These are phyloP conservation scores for Tylopilus rubrobrunneus DNA, from an alignment of 768 basidiomycete genomes.

Conservation along the genomic window DNA sequence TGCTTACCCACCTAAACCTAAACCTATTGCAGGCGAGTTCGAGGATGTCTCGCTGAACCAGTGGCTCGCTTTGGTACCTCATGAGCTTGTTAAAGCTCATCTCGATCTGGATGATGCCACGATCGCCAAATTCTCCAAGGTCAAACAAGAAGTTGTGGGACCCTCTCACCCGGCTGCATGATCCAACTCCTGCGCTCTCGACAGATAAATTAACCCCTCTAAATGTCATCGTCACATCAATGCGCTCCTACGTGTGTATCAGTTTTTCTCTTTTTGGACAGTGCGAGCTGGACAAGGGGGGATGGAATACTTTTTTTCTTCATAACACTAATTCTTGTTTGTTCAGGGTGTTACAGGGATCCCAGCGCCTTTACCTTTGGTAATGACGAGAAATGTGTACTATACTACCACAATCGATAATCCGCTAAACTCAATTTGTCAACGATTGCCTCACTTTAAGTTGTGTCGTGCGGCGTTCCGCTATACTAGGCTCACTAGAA, in stretches of 20 bases:
- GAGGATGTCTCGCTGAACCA: conserved; percentile 57
- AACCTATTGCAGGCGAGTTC: conserved; percentile 34
- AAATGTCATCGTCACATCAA: neutral
- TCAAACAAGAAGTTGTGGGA: conserved; percentile 49
- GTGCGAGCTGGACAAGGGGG: neutral
- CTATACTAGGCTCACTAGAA: no score
- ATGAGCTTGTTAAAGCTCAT: conserved; percentile 56
- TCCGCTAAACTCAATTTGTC: no score
- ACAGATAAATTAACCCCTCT: neutral
- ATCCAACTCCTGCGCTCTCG: neutral
- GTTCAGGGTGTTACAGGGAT: neutral
- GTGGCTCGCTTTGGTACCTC: conserved; percentile 62
- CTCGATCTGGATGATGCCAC: conserved; percentile 51
- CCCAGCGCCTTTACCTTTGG: no score
- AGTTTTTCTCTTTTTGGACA: neutral
- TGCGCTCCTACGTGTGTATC: conserved; percentile 10
- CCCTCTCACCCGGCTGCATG: conserved; percentile 4
- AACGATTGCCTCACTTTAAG: no score
- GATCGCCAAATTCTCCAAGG: conserved; percentile 46
- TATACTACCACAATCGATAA: no score
- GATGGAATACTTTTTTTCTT: neutral
- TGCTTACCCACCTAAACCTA: no score
- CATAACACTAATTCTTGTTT: neutral
- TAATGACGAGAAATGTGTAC: no score
- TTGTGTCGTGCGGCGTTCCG: no score